These are phyloP conservation scores for Barnettozyma vustinii DNA, from an alignment of 805 yeast genomes.

Conservation along the genomic window DNA sequence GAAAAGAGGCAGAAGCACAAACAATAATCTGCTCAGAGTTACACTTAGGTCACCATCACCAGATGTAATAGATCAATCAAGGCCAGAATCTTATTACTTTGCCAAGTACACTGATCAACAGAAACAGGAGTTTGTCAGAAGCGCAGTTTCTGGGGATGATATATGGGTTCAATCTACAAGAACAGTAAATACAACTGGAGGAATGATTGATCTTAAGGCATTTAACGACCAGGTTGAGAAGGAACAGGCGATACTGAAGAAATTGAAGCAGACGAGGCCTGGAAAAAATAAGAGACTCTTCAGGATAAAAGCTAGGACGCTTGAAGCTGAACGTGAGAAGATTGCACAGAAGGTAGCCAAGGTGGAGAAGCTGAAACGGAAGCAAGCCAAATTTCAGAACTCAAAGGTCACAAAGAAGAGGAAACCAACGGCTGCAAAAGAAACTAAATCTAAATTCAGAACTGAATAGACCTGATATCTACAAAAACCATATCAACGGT, in stretches of 20 bases:
- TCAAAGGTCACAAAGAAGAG: conserved; percentile 21
- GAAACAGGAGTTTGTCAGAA: conserved; percentile 4
- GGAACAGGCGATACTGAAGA: conserved; percentile 9
- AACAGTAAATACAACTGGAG: conserved; percentile 8
- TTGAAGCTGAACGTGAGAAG: conserved; percentile 10
- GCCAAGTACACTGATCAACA: conserved; percentile 9
- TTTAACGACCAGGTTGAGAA: conserved; percentile 14
- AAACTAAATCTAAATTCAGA: conserved; percentile 16
- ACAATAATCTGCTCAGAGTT: conserved; percentile 12
- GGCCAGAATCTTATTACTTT: conserved; percentile 22
- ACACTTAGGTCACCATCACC: conserved; percentile 24
- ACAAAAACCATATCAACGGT: not conserved
- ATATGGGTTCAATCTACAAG: conserved; percentile 5
- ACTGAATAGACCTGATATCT: conserved; percentile 9
- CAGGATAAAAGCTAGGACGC: conserved; percentile 10
- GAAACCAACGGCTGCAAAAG: conserved; percentile 4
- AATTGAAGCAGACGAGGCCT: conserved; percentile 16
- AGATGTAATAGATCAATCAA: conserved; percentile 15
- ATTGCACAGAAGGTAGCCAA: conserved; percentile 8
- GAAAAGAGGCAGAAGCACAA: conserved; percentile 14
- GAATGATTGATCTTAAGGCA: conserved; percentile 13
- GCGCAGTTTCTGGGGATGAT: conserved; percentile 19
- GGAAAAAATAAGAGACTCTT: conserved; percentile 23
- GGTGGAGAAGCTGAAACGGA: conserved; percentile 14
- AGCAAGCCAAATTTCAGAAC: conserved; percentile 17